Conservation (phyloP, 148 eudicot species). For the Cornus controversa region DNA sequence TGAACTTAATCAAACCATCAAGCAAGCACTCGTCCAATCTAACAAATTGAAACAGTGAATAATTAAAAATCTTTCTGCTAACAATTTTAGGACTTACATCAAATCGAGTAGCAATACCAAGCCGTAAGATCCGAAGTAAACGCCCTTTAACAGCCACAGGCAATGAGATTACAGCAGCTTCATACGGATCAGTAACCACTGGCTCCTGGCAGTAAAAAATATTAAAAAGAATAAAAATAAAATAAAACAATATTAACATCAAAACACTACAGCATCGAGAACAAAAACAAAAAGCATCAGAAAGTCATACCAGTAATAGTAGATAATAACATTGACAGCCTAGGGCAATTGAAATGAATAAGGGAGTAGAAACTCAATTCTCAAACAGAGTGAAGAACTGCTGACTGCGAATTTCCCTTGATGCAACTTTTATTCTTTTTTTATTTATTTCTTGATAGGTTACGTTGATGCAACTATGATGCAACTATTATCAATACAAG, state of each 20-base stretch:
- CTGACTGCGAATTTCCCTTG: background rate
- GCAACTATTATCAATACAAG: background rate
- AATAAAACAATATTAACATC: background rate
- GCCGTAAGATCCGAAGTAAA: slow-evolving; percentile 62
- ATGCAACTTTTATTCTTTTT: background rate
- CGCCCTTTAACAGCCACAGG: slow-evolving; percentile 64
- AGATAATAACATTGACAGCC: background rate
- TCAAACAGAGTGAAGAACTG: background rate
- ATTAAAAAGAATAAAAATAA: background rate
- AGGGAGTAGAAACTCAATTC: background rate
- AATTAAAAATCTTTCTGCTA: no score
- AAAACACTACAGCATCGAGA: background rate
- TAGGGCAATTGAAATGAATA: background rate
- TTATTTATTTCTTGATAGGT: no score
- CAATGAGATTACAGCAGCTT: slow-evolving; percentile 59
- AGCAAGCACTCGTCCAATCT: no score
- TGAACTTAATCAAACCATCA: no score
- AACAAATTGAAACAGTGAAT: no score
- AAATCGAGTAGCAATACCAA: slow-evolving; percentile 70
- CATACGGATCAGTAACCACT: slow-evolving; percentile 58
- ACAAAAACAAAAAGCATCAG: background rate
- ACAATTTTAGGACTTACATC: slow-evolving; percentile 54
- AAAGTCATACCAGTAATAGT: background rate
- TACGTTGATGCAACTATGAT: no score
- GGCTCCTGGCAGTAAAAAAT: slow-evolving; percentile 34